phyloP scores from a whole-genome alignment of 2,329 filamentous ascomycete species.

The Hypoxylon sp. region DNA sequence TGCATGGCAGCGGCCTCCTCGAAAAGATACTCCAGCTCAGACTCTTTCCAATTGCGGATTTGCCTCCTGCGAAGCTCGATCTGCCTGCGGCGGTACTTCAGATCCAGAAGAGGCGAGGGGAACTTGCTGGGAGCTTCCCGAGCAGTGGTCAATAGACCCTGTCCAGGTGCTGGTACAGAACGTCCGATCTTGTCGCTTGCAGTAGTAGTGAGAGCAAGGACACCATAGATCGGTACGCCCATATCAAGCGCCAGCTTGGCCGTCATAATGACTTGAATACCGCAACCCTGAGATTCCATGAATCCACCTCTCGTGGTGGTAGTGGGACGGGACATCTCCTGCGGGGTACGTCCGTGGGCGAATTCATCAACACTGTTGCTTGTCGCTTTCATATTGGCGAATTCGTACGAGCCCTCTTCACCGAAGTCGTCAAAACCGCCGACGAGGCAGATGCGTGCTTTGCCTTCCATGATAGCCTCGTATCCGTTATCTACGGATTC shows the following conservation, averaged over 20 bases:
- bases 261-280: constrained; percentile 99
- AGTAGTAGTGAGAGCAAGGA: constrained; percentile 92
- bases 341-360: constrained; percentile 91
- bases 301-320: constrained; percentile 98
- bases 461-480: constrained; percentile 98
- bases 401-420: constrained; percentile 98
- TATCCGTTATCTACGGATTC: constrained; percentile 98
- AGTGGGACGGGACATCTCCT: constrained; percentile 97
- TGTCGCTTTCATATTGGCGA: constrained; percentile 99
- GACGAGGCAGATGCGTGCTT: constrained; percentile 96
- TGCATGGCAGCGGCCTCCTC: constrained; percentile 95
- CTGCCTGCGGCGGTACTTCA: constrained; percentile 96
- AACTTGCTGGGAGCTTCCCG: constrained; percentile 92
- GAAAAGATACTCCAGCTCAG: constrained; percentile 90
- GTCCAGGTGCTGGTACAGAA: constrained; percentile 94
- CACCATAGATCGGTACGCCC: constrained; percentile 97
- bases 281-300: constrained; percentile 99
- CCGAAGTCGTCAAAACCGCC: constrained; percentile 99
- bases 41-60: constrained; percentile 97
- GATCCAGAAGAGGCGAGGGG: constrained; percentile 94
- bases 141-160: constrained; percentile 96
- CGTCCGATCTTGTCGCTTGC: constrained; percentile 99
- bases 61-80: constrained; percentile 93
- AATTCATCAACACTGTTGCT: constrained; percentile 98
- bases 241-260: constrained; percentile 96